Percentiles rank a stretch among this genome's conserved stretches.
Evolutionary conservation across 305 asterid genomes (phyloP).

Genomic region (Fraxinus velutina): DNA sequence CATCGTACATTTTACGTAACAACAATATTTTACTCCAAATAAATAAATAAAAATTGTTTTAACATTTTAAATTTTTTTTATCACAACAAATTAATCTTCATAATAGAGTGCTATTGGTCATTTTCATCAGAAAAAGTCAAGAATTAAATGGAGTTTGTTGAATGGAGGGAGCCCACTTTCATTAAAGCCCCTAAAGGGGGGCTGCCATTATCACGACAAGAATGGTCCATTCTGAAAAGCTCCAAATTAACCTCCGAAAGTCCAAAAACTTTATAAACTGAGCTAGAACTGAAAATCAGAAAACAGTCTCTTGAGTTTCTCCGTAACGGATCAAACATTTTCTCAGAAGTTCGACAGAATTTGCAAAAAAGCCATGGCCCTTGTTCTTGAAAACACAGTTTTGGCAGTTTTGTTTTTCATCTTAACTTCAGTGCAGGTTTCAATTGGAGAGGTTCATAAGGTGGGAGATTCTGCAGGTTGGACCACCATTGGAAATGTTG

Average conservation of each 20-base stretch:
- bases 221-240: constrained; percentile 19
- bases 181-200: constrained; percentile 10
- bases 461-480: constrained; percentile 93
- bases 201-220: constrained; percentile 10
- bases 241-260: constrained; percentile 19
- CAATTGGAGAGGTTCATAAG: constrained; percentile 47
- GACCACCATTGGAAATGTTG: constrained; percentile 77
- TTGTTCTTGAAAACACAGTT: constrained; percentile 12
- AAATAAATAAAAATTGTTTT: neutral
- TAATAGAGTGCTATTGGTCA: neutral
- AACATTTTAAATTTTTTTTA: neutral
- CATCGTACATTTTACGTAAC: neutral
- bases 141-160: neutral
- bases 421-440: constrained; percentile 10
- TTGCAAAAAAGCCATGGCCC: constrained; percentile 22
- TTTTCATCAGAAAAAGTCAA: constrained; percentile 1
- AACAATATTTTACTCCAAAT: neutral
- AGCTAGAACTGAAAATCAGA: neutral
- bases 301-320: constrained; percentile 22
- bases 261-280: constrained; percentile 15
- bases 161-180: neutral
- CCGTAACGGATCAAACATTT: neutral
- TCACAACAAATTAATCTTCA: neutral
- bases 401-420: constrained; percentile 27
- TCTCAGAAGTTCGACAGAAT: neutral